These are phyloP conservation scores for Amphicarpaea edgeworthii DNA, from an alignment of 306 rosid genomes.

Conservation along the genomic window DNA sequence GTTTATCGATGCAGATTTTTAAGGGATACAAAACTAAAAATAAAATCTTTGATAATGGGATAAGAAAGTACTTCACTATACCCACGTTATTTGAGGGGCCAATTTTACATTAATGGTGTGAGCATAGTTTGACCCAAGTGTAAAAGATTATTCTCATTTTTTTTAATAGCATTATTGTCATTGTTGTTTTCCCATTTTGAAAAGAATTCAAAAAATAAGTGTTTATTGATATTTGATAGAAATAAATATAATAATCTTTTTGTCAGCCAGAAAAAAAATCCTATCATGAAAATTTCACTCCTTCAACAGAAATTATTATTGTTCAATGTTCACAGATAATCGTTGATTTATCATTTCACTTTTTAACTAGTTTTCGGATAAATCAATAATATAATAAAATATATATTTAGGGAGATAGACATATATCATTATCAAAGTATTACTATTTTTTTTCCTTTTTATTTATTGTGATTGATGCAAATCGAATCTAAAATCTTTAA, in stretches of 20 bases:
- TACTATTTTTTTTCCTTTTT: too few relatives aligned
- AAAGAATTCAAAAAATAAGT: neutral
- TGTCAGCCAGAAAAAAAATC: neutral
- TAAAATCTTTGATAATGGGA: neutral
- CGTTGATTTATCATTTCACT: neutral
- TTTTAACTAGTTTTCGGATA: neutral
- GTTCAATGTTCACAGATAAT: neutral
- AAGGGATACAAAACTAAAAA: neutral
- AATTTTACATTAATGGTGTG: constrained; percentile 1
- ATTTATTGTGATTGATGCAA: too few relatives aligned
- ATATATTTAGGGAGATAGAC: too few relatives aligned
- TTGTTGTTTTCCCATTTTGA: neutral
- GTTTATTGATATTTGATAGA: neutral
- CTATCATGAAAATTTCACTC: neutral
- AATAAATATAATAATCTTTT: neutral
- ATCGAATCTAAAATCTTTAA: too few relatives aligned
- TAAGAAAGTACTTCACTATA: neutral
- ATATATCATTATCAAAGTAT: too few relatives aligned
- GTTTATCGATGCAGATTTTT: neutral
- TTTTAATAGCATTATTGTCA: too few relatives aligned
- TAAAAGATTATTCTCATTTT: neutral
- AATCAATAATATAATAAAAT: too few relatives aligned
- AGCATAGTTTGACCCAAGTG: neutral
- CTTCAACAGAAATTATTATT: neutral
- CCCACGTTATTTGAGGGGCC: neutral